Percentiles rank a stretch among this genome's conserved stretches.
Evolutionary conservation across 2,329 filamentous ascomycete genomes (phyloP).

Genomic region (Aureobasidium leucospermi): DNA sequence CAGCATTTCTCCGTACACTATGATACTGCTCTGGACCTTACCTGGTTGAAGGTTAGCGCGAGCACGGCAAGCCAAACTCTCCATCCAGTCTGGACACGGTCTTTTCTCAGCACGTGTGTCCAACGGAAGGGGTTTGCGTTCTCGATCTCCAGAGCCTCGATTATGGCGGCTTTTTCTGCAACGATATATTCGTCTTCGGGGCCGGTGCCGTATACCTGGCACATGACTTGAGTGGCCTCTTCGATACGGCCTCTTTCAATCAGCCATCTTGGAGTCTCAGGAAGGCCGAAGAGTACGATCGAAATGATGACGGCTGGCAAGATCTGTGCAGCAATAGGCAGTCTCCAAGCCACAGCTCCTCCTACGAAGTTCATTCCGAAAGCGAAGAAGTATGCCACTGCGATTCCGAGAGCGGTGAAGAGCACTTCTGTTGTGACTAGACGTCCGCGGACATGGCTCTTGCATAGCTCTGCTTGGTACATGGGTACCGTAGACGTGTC

Average conservation of each 20-base stretch:
- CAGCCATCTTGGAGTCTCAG: conserved; percentile 34
- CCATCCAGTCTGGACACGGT: conserved; percentile 29
- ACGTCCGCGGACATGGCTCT: conserved; percentile 21
- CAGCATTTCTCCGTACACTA: no score
- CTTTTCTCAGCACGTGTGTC: conserved; percentile 28
- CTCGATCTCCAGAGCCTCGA: conserved; percentile 29
- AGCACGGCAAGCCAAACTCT: conserved; percentile 31
- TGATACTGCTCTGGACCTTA: conserved; percentile 8
- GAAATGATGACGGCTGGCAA: conserved; percentile 36
- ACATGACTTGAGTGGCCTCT: conserved; percentile 22
- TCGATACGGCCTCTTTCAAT: conserved; percentile 23
- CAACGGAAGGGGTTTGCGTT: conserved; percentile 26
- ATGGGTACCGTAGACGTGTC: conserved; percentile 31
- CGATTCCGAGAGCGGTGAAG: conserved; percentile 23
- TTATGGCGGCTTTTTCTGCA: conserved; percentile 24
- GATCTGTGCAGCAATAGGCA: conserved; percentile 37
- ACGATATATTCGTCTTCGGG: conserved; percentile 20
- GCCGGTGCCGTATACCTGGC: conserved; percentile 20
- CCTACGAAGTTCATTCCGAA: conserved; percentile 25
- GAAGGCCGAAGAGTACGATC: conserved; percentile 27
- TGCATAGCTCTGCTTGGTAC: conserved; percentile 22
- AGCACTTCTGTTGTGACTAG: conserved; percentile 21
- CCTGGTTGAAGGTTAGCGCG: conserved; percentile 33
- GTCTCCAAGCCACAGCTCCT: conserved; percentile 34
- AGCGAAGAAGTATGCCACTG: conserved; percentile 19